Evolutionary conservation across 352 stramenopile species (phyloP), one percentile per base, ranked within the genome.

Genomic region (Elongisporangium undulatum): DNA sequence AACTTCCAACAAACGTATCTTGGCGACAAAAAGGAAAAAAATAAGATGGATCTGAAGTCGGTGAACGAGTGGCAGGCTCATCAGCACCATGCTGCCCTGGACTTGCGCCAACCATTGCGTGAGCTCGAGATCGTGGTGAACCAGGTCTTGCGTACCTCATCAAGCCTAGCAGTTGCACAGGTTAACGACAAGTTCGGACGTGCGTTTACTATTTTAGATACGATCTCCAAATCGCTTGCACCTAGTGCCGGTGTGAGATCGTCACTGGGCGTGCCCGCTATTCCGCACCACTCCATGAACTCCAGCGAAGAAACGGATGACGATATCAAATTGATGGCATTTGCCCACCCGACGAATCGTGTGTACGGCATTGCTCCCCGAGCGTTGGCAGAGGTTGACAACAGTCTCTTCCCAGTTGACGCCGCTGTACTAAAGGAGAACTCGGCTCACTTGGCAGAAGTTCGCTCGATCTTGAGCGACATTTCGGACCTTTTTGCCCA

Each of bases 111-210:
- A 8, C 80, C 82, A 29, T 58, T 94, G 12, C 71, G 81, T 24
- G 84, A 94, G 53, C 71, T 94, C 38, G 68, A 90, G 41, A 79
- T 88, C n/a, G 69, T 79, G 2, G 72, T 90, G 10, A 52, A 67
- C 22, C 69, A 89, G 22, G 77, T 91, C 34, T 58, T 89, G 19
- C 59, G 66, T 22, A 66, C 71, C 17, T 61, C 63, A 5, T 58
- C 58, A 26, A 68, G 62, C 24, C 48, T 53, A 16, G 26, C 59
- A 38, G 50, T 17, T 38, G 19, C 45, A 13, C 38, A 54, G 22
- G 34, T 65, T 16, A 67, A 59, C 38, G 24, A 53, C n/a, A 56
- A 49, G 22, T 70, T 67, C 21, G 41, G 49, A 9, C 29, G 29
- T 41, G 29, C 29, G 9, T 41, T 41, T 15, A 41, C 4, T 13